Base-by-base conservation (phyloP, 305 asterid genomes). In the Solanum aculeatissimum region DNA sequence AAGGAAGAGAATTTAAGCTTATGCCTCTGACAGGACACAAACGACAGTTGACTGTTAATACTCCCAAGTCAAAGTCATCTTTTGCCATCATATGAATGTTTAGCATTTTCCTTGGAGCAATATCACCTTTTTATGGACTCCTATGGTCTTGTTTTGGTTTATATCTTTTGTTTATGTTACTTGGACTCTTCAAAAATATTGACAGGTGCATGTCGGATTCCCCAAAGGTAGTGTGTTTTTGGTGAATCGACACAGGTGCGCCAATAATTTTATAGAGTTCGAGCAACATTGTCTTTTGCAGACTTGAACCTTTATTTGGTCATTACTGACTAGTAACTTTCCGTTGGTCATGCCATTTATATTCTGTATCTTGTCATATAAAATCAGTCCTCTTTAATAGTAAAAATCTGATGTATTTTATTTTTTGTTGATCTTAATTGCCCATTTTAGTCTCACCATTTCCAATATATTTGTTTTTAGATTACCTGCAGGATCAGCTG, bases 401-500 rank as follows among this genome's bases (percentile, higher is more conserved):
- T 18, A 3, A 51, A 77, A 16, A 16, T 51, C 9, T 32, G 18
- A 32, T 27, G 27, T 77, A 77, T 19, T 84, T 63, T 81, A 19
- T 58, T 49, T 63, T 81, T 63, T 83, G 47, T 84, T 84, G 81
- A 69, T 84, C 80, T 77, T 21, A 62, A 60, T 55, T 81, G 42
- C 23, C 80, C 29, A 6, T 29, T 82, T 58, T 63, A 55, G 75
- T 69, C 88, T 86, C 80, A 87, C 75, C 49, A 55, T 58, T 84
- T 83, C 86, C 68, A 80, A 84, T 82, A 66, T 75, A 78, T 86
- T 86, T 85, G 85, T 84, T 86, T 86, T 54, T 90, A 96, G 99
- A 96, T 91, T 96, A 92, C 88, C 91, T 96, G 91, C 98, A 93
- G 94, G 99, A 94, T 90, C 98, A 95, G 87, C 90, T 96, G 65